Conservation (phyloP, 2,329 filamentous ascomycete species). For the Pseudocercospora fuligena region DNA sequence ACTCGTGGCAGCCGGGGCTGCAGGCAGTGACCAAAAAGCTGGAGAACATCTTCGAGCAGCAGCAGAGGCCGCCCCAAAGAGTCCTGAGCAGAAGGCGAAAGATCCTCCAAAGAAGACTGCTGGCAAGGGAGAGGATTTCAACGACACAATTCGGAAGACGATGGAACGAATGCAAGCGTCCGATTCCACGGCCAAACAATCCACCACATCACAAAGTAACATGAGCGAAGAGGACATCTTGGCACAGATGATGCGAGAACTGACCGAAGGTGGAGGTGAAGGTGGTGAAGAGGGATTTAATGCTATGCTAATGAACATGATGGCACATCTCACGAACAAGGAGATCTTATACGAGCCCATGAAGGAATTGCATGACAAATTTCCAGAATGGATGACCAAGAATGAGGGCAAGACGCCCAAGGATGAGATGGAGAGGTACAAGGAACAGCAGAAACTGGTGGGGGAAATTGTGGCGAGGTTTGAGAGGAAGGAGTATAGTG, state of each 20-base stretch:
- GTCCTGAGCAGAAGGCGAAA: constrained; percentile 27
- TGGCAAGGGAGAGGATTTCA: constrained; percentile 66
- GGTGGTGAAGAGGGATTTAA: constrained; percentile 83
- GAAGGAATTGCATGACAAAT: constrained; percentile 95
- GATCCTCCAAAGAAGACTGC: constrained; percentile 22
- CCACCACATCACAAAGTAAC: constrained; percentile 64
- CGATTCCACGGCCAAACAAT: constrained; percentile 81
- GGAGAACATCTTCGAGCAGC: constrained; percentile 40
- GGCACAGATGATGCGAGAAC: constrained; percentile 88
- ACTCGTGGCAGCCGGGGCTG: constrained; percentile 59
- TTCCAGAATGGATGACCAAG: constrained; percentile 83
- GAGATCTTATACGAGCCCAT: constrained; percentile 98
- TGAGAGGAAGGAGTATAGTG: constrained; percentile 78
- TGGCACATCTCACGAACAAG: constrained; percentile 98
- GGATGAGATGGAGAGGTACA: constrained; percentile 79
- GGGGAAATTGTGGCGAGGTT: constrained; percentile 88
- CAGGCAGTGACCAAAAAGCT: constrained; percentile 40
- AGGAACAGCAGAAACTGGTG: constrained; percentile 79
- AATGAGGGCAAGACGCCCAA: constrained; percentile 68
- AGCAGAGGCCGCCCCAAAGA: constrained; percentile 37
- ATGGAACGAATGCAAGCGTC: constrained; percentile 97
- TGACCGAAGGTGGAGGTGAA: constrained; percentile 65
- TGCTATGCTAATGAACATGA: constrained; percentile 95
- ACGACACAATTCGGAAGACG: constrained; percentile 88
- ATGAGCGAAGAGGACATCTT: constrained; percentile 75